A percentile compares a stretch with the other conserved stretches of the same genome.
These are phyloP conservation scores for Eucalyptus albens DNA, from an alignment of 345 rosid genomes.

Conservation along the genomic window DNA sequence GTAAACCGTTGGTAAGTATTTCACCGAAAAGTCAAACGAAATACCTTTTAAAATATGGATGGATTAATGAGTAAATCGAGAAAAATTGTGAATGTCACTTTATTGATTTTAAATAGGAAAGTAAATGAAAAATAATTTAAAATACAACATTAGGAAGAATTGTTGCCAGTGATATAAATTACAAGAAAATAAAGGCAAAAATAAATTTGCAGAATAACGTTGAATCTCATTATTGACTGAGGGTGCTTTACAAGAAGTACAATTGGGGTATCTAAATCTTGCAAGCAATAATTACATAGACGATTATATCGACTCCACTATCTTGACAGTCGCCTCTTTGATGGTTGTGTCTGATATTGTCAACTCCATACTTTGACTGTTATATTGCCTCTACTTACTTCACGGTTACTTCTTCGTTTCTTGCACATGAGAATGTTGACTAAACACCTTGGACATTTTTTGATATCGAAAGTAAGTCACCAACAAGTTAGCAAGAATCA, in stretches of 20 bases:
- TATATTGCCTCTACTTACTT: background rate
- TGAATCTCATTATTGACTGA: background rate
- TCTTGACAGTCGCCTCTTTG: background rate
- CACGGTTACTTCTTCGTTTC: background rate
- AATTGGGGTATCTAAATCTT: background rate
- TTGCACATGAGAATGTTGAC: background rate
- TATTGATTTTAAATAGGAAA: background rate
- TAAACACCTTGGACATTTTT: background rate
- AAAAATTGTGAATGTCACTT: background rate
- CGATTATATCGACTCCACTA: background rate
- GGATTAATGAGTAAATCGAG: background rate
- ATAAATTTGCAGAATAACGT: background rate
- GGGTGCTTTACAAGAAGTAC: background rate
- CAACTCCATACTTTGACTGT: background rate
- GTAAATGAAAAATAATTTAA: background rate
- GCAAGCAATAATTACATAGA: background rate
- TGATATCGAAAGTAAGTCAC: background rate
- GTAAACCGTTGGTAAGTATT: background rate
- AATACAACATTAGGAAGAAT: background rate
- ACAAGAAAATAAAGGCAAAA: background rate
- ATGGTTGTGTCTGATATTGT: background rate
- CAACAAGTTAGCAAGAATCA: background rate
- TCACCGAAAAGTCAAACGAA: background rate
- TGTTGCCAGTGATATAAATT: background rate
- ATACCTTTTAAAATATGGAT: background rate